A percentile compares a stretch with the other conserved stretches of the same genome.
These are phyloP conservation scores for Hsuehochloa calcarea DNA, from an alignment of 176 grass and related monocot species.

Conservation along the genomic window DNA sequence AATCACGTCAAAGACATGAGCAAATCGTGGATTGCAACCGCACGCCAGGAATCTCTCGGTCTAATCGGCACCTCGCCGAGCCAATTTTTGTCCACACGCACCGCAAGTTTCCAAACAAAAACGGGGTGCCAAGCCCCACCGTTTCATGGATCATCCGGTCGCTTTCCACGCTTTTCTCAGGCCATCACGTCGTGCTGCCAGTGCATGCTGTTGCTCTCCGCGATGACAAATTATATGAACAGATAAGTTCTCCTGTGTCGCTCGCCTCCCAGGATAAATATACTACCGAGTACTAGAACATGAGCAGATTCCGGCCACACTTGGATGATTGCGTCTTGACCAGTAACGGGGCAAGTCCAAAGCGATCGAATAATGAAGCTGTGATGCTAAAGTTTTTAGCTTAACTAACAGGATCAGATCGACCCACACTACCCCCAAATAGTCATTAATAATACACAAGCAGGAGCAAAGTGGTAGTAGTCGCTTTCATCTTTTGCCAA, in stretches of 20 bases:
- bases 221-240: not conserved
- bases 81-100: not conserved
- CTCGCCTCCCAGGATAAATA: not conserved
- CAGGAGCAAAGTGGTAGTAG: not conserved
- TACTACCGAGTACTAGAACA: not conserved
- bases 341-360: not conserved
- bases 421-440: not conserved
- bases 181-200: not conserved
- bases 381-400: not conserved
- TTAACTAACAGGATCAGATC: not conserved
- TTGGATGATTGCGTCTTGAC: not conserved
- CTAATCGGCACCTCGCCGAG: not conserved
- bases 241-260: not conserved
- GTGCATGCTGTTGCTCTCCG: not conserved
- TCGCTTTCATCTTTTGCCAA: not conserved
- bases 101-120: no score
- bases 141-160: not conserved
- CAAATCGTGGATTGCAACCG: not conserved
- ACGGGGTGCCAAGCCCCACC: not conserved
- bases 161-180: not conserved
- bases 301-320: not conserved
- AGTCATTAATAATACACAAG: not conserved
- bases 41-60: slow-evolving; percentile 18
- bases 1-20: no score
- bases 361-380: not conserved